These are phyloP conservation scores for Sarcodon sp. DNA, from an alignment of 768 basidiomycete species.

Conservation along the genomic window DNA sequence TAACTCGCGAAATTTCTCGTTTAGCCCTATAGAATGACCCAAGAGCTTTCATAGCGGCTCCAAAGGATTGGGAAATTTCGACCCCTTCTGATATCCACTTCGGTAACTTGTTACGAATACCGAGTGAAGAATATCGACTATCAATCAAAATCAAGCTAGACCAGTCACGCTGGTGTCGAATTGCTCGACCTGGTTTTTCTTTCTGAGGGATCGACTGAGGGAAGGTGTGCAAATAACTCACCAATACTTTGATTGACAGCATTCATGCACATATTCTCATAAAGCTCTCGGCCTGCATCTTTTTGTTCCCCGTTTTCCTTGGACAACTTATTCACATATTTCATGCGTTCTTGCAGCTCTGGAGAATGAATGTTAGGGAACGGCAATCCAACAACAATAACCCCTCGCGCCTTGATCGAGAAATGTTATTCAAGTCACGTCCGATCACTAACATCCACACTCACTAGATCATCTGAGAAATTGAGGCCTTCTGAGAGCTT, in stretches of 20 bases:
- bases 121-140: constrained; percentile 55
- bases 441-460: neutral
- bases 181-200: constrained; percentile 61
- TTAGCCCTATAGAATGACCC: constrained; percentile 59
- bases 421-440: constrained; percentile 50
- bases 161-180: constrained; percentile 87
- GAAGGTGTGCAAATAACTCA: constrained; percentile 19
- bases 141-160: constrained; percentile 85
- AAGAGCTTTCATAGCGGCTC: constrained; percentile 55
- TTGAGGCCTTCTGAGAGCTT: constrained; percentile 91
- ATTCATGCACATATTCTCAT: constrained; percentile 86
- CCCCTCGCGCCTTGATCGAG: constrained; percentile 62
- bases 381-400: constrained; percentile 82
- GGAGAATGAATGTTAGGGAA: constrained; percentile 88
- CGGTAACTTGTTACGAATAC: constrained; percentile 75
- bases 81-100: constrained; percentile 73
- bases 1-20: constrained; percentile 10
- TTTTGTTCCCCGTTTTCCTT: constrained; percentile 33
- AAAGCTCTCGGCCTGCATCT: constrained; percentile 46
- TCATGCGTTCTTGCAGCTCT: constrained; percentile 86
- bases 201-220: neutral
- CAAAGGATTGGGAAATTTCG: constrained; percentile 50
- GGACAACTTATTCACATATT: constrained; percentile 56
- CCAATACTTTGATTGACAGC: constrained; percentile 98
- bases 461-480: constrained; percentile 25